Evolutionary conservation across 2,329 filamentous ascomycete species (phyloP).

Genomic region (Massarina eburnea): DNA sequence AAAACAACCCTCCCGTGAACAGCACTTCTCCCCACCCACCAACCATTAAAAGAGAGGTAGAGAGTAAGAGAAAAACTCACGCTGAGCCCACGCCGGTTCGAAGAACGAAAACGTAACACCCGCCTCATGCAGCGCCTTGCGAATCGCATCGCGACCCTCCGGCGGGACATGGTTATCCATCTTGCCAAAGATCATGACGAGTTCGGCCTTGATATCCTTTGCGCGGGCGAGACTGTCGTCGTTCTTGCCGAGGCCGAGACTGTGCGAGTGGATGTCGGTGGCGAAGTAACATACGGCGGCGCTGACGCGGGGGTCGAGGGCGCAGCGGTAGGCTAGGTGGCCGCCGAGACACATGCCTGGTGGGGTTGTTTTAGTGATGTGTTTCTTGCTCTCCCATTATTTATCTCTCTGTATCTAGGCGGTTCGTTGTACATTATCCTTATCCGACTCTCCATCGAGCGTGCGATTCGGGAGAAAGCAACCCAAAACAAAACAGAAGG

Average conservation of each 20-base stretch:
- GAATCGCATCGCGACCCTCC: slow-evolving; percentile 78
- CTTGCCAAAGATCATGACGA: slow-evolving; percentile 89
- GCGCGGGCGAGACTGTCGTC: slow-evolving; percentile 66
- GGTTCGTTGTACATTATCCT: too few relatives aligned
- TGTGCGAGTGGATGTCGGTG: slow-evolving; percentile 82
- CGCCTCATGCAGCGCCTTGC: slow-evolving; percentile 75
- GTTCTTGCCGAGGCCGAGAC: slow-evolving; percentile 68
- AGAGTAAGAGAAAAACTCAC: slow-evolving; percentile 45
- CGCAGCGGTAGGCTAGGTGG: slow-evolving; percentile 74
- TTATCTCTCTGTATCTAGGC: too few relatives aligned
- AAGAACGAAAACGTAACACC: slow-evolving; percentile 78
- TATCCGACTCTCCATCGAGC: too few relatives aligned
- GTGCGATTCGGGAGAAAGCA: too few relatives aligned
- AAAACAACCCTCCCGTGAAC: background rate
- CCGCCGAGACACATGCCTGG: slow-evolving; percentile 83
- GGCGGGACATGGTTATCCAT: slow-evolving; percentile 88
- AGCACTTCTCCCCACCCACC: slow-evolving; percentile 7
- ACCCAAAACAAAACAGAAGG: background rate
- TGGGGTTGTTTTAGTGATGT: background rate
- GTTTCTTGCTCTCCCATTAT: too few relatives aligned
- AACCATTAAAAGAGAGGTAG: background rate
- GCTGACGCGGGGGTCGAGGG: slow-evolving; percentile 73
- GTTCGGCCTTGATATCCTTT: slow-evolving; percentile 71
- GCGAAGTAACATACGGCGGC: slow-evolving; percentile 88
- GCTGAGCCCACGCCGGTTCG: slow-evolving; percentile 91